phyloP scores from a whole-genome alignment of 192 early-diverging fungal species.

The Dimargaris cristalligena region DNA sequence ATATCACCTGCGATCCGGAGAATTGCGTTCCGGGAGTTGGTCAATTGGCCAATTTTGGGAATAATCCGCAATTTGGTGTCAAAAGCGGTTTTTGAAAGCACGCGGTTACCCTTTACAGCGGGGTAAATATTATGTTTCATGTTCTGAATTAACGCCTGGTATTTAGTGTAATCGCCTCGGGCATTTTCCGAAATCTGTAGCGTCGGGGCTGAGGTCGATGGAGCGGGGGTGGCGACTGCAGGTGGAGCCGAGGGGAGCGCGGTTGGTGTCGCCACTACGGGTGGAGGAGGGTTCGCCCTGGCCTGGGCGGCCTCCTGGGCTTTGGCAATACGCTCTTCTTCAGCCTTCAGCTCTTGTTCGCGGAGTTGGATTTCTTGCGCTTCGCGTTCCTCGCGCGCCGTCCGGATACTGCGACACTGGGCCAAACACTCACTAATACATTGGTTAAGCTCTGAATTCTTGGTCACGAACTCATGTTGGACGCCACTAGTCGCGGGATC shows the following conservation, averaged over 20 bases:
- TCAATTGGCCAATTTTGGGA: constrained; percentile 25
- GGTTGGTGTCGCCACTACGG: background rate
- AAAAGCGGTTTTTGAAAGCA: constrained; percentile 14
- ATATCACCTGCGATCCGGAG: constrained; percentile 18
- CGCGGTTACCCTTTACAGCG: constrained; percentile 15
- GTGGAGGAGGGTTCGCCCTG: background rate
- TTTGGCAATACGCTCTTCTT: background rate
- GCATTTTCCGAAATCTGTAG: background rate
- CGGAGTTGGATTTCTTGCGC: too few species aligned
- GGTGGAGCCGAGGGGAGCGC: background rate
- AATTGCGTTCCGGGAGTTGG: constrained; percentile 22
- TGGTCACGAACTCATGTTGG: too few species aligned
- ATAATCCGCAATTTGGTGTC: constrained; percentile 20
- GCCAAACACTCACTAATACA: too few species aligned
- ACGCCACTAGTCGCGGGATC: too few species aligned
- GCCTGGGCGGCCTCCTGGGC: background rate
- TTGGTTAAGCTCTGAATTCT: too few species aligned
- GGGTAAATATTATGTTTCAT: constrained; percentile 25
- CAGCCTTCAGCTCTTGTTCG: too few species aligned
- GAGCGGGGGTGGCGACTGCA: background rate
- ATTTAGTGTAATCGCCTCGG: background rate
- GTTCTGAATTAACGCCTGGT: constrained; percentile 12
- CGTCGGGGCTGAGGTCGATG: too few species aligned
- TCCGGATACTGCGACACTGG: too few species aligned
- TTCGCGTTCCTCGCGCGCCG: too few species aligned